These are phyloP conservation scores for Ogataea methylovora DNA, from an alignment of 805 yeast genomes.

Conservation along the genomic window DNA sequence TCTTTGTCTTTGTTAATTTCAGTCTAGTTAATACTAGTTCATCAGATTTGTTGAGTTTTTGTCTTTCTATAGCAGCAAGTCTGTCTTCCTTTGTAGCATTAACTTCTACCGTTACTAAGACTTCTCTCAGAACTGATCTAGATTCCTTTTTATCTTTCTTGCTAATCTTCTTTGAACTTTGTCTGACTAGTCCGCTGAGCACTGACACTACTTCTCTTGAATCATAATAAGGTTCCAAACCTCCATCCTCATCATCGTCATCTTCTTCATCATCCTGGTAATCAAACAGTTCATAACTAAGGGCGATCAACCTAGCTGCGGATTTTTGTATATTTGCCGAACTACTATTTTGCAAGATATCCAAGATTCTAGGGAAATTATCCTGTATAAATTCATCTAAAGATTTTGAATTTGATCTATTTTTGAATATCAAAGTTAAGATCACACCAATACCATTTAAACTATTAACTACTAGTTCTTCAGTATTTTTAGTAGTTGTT, in stretches of 20 bases:
- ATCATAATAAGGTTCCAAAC: constrained; percentile 44
- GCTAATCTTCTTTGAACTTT: constrained; percentile 48
- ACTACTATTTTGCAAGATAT: constrained; percentile 31
- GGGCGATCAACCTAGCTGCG: constrained; percentile 47
- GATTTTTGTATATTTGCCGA: constrained; percentile 44
- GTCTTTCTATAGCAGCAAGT: constrained; percentile 4
- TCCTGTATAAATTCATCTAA: constrained; percentile 35
- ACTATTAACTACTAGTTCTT: constrained; percentile 31
- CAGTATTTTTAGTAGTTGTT: constrained; percentile 20
- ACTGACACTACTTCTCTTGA: constrained; percentile 36
- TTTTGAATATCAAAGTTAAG: constrained; percentile 35
- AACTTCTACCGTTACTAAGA: constrained; percentile 37
- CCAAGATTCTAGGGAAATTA: constrained; percentile 31
- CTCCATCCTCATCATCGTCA: constrained; percentile 18
- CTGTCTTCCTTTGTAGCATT: constrained; percentile 24
- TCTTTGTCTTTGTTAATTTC: constrained; percentile 35
- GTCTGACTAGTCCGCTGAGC: constrained; percentile 36
- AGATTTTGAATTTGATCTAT: constrained; percentile 25
- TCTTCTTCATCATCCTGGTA: constrained; percentile 37
- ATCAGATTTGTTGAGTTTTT: constrained; percentile 17
- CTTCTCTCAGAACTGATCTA: constrained; percentile 54
- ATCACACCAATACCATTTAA: constrained; percentile 40
- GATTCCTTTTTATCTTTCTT: constrained; percentile 57
- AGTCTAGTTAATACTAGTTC: constrained; percentile 22
- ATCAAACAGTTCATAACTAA: constrained; percentile 45